Evolutionary conservation across 192 early-diverging fungal genomes (phyloP).

Genomic region (Coemansia furcata): DNA sequence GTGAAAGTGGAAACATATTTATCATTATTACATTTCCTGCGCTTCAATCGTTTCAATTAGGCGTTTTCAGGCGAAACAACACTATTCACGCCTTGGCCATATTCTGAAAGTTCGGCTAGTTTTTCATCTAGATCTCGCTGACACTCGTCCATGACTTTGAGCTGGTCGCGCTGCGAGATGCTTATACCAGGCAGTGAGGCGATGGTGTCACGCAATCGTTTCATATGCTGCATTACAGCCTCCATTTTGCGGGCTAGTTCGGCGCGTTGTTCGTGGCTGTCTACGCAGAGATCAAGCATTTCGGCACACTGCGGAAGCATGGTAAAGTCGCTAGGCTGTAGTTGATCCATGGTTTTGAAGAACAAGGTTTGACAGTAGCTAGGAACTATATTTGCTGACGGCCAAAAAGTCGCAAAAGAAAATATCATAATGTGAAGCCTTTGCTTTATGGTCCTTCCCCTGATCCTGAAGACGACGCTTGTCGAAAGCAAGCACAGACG

Average conservation of each 20-base stretch:
- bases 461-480: too few species aligned
- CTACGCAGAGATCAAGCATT: slow-evolving; percentile 39
- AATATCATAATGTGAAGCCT: too few species aligned
- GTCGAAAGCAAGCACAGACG: too few species aligned
- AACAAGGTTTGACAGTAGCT: neutral
- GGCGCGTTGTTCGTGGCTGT: slow-evolving; percentile 36
- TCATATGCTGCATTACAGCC: slow-evolving; percentile 39
- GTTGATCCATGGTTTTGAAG: slow-evolving; percentile 23
- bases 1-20: too few species aligned
- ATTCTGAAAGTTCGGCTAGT: slow-evolving; percentile 28
- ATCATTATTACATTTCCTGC: too few species aligned
- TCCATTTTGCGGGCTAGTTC: slow-evolving; percentile 46
- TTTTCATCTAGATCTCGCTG: slow-evolving; percentile 28
- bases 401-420: neutral
- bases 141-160: slow-evolving; percentile 47
- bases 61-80: neutral
- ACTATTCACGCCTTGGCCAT: slow-evolving; percentile 7
- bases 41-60: too few species aligned
- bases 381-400: neutral
- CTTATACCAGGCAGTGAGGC: slow-evolving; percentile 44
- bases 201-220: slow-evolving; percentile 21
- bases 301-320: slow-evolving; percentile 46
- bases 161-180: slow-evolving; percentile 48
- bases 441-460: too few species aligned
- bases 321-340: slow-evolving; percentile 48